These are phyloP conservation scores for Geotrichum histeridarum DNA, from an alignment of 1,139 yeast genomes.

Conservation along the genomic window DNA sequence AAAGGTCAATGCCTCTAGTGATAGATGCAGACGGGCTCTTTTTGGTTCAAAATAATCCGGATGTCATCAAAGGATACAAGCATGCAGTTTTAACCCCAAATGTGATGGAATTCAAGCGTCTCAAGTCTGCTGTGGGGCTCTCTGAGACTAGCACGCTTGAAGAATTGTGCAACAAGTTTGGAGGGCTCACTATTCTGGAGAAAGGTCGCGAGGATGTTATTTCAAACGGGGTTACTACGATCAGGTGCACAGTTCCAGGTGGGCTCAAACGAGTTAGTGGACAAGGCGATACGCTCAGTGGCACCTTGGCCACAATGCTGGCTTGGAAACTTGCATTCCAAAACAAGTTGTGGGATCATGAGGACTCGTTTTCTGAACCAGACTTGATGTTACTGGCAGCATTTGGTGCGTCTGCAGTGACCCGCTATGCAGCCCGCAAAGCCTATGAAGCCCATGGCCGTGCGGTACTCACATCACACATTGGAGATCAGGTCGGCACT, in stretches of 20 bases:
- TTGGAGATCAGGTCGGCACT: conserved; percentile 62
- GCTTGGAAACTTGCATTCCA: conserved; percentile 64
- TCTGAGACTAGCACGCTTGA: conserved; percentile 38
- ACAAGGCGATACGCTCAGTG: conserved; percentile 78
- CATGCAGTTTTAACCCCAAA: conserved; percentile 81
- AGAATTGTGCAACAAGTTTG: conserved; percentile 51
- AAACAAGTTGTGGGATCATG: conserved; percentile 50
- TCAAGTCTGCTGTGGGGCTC: conserved; percentile 49
- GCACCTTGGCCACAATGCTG: conserved; percentile 61
- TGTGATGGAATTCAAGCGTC: conserved; percentile 72
- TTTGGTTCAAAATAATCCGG: conserved; percentile 54
- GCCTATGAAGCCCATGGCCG: conserved; percentile 68
- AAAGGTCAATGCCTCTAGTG: conserved; percentile 56
- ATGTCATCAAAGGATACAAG: conserved; percentile 46
- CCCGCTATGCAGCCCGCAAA: conserved; percentile 57
- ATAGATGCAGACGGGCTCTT: conserved; percentile 87
- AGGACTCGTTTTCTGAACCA: conserved; percentile 41
- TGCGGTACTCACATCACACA: conserved; percentile 79
- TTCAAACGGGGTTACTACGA: conserved; percentile 42
- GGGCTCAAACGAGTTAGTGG: conserved; percentile 78
- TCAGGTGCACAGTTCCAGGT: conserved; percentile 45
- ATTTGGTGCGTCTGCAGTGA: conserved; percentile 66
- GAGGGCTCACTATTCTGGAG: conserved; percentile 61
- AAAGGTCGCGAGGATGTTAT: conserved; percentile 69
- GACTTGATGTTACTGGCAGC: conserved; percentile 52